Evolutionary conservation across 352 stramenopile genomes (phyloP), one percentile per base, ranked within the genome.

Genomic region (Phytophthora macrochlamydospora): DNA sequence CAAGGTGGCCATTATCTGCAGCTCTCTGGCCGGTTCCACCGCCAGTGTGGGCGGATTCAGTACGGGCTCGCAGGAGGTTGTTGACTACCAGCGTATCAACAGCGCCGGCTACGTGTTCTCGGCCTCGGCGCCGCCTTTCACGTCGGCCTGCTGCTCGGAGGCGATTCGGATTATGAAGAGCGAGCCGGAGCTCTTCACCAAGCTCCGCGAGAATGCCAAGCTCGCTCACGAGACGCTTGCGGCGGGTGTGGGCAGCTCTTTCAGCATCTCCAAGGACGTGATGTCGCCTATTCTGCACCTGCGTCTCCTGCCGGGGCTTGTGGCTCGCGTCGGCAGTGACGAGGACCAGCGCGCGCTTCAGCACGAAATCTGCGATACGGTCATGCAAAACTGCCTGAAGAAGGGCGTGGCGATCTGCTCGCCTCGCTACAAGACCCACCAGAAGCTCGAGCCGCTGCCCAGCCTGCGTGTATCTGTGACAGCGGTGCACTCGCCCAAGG

Each of bases 31-130:
- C 54, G 97, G 96, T 56, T 85, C 96, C 1, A 71, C 98, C 2
- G 96, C 94, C 5, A 97, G 87, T 60, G 91, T 99, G 51, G 98
- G 98, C 28, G 98, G 98, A 48, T 96, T 99, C 59, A 99, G 95
- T 61, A 96, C 98, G 40, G 98, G 98, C 11, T 97, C 89, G 52
- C 88, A 97, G 68, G 97, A 99, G 60, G 93, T 99, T 5, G 94
- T 99, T 8, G 96, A 99, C 78, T 98, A 99, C 85, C 98, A 99
- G 81, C 93, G 98, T 51, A 89, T 99, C 35, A 98, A 95, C 69
- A 98, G 95, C 42, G 97, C 97, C 5, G 97, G 97, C 51, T 99
- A 99, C 78, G 98, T 97, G 67, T 99, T 99, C 79, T 99, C 94
- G 63, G 98, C 98, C n/a, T 98, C 96, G 51, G 89, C 94, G 29